Evolutionary conservation across 192 early-diverging fungal species (phyloP).

Genomic region (Entomortierella parvispora): DNA sequence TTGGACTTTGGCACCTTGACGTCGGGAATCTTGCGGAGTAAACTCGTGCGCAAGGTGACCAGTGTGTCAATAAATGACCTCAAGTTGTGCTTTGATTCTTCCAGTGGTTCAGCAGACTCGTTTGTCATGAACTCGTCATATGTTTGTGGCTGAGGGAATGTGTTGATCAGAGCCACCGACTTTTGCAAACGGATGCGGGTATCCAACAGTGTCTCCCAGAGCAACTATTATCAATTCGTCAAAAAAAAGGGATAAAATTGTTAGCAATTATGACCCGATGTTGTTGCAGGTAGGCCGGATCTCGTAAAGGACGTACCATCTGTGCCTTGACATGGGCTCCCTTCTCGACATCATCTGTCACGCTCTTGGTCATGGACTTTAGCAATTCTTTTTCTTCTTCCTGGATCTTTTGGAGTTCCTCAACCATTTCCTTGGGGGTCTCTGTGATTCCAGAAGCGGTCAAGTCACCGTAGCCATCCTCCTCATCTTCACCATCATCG

Average conservation of each 20-base stretch:
- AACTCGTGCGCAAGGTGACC: conserved; percentile 50
- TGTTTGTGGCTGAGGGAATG: conserved; percentile 71
- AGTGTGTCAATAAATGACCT: conserved; percentile 52
- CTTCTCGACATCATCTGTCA: conserved; percentile 86
- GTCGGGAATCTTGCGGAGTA: conserved; percentile 37
- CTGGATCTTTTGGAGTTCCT: conserved; percentile 79
- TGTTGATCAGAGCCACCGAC: conserved; percentile 76
- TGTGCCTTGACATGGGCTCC: conserved; percentile 92
- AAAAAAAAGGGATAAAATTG: background rate
- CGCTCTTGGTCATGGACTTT: conserved; percentile 77
- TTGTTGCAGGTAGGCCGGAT: background rate
- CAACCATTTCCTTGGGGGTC: conserved; percentile 53
- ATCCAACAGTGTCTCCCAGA: conserved; percentile 89
- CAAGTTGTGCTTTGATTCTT: conserved; percentile 45
- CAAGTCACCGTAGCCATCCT: conserved; percentile 49
- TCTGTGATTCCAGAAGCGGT: conserved; percentile 27
- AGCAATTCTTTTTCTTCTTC: conserved; percentile 88
- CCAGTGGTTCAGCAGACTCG: conserved; percentile 34
- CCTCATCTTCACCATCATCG: conserved; percentile 56
- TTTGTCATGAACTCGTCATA: conserved; percentile 47
- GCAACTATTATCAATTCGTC: conserved; percentile 44
- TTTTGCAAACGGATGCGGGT: conserved; percentile 90
- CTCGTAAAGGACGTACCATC: conserved; percentile 64
- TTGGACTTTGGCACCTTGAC: conserved; percentile 37
- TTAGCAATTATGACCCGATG: background rate